A percentile compares a stretch with the other conserved stretches of the same genome.
phyloP scores from a whole-genome alignment of 192 early-diverging fungal species.

The Backusella liffmaniae region DNA sequence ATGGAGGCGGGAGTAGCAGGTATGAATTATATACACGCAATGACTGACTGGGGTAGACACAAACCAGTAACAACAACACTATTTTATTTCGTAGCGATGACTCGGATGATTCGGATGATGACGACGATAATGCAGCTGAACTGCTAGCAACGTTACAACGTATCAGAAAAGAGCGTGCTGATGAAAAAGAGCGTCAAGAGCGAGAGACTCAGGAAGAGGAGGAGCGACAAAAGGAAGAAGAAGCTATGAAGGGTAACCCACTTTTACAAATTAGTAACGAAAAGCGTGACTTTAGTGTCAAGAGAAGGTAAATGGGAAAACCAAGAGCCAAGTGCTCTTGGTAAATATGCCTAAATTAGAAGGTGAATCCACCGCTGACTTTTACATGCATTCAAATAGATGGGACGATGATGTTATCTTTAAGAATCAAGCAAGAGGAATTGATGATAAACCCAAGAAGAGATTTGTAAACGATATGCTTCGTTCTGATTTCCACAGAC shows the following conservation, averaged over 20 bases:
- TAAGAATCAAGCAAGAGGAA: constrained; percentile 90
- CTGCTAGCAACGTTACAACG: constrained; percentile 83
- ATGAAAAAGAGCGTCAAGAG: constrained; percentile 84
- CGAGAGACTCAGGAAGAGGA: constrained; percentile 55
- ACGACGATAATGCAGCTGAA: constrained; percentile 89
- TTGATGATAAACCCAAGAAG: constrained; percentile 87
- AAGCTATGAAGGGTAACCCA: constrained; percentile 77
- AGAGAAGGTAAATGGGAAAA: constrained; percentile 56
- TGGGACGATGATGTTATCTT: constrained; percentile 99
- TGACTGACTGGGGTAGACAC: not conserved
- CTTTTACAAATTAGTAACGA: constrained; percentile 57
- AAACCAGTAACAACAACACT: not conserved
- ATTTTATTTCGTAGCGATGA: not conserved
- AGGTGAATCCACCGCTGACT: not conserved
- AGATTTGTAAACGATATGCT: constrained; percentile 97
- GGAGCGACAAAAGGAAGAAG: constrained; percentile 56
- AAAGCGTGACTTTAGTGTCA: constrained; percentile 74
- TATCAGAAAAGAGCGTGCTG: constrained; percentile 89
- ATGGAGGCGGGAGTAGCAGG: constrained; percentile 41
- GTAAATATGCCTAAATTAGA: not conserved
- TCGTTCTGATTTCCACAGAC: constrained; percentile 93
- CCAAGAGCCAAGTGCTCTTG: constrained; percentile 2
- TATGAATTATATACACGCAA: not conserved
- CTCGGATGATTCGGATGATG: constrained; percentile 22
- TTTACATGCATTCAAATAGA: constrained; percentile 32